These are phyloP conservation scores for Lasiodiplodia citricola DNA, from an alignment of 2,329 filamentous ascomycete species.

Conservation along the genomic window DNA sequence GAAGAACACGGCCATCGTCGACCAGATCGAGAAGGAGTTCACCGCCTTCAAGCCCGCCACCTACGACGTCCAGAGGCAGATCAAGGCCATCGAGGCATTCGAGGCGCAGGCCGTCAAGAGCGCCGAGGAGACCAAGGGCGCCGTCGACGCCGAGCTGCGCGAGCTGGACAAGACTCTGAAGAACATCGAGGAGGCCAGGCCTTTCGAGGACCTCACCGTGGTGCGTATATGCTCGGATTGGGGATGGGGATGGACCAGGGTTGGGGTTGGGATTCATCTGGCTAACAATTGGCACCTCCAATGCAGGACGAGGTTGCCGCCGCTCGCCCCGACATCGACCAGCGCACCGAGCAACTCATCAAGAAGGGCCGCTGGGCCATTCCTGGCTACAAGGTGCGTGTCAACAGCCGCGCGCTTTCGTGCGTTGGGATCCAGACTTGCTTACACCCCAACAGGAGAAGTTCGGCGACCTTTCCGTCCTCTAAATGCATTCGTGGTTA, in stretches of 20 bases:
- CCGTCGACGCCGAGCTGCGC: conserved; percentile 92
- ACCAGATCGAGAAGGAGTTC: conserved; percentile 98
- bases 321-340: conserved; percentile 94
- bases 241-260: conserved; percentile 2
- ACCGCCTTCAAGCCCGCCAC: conserved; percentile 86
- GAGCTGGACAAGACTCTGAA: conserved; percentile 92
- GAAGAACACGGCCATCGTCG: conserved; percentile 94
- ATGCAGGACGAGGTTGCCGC: conserved; percentile 88
- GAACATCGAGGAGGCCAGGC: conserved; percentile 95
- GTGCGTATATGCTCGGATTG: conserved; percentile 63
- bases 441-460: conserved; percentile 78
- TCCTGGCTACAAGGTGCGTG: conserved; percentile 94
- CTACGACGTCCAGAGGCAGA: conserved; percentile 90
- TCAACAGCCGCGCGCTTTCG: neutral
- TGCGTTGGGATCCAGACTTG: neutral
- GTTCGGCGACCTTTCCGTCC: conserved; percentile 94
- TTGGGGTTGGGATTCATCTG: conserved; percentile 20
- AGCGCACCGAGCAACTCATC: conserved; percentile 93
- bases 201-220: conserved; percentile 96
- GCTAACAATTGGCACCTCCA: conserved; percentile 31
- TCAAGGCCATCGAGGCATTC: conserved; percentile 98
- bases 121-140: conserved; percentile 93
- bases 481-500: conserved; percentile 64
- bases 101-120: conserved; percentile 97
- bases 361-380: conserved; percentile 98